A percentile compares a stretch with the other conserved stretches of the same genome.
Evolutionary conservation across 2,329 filamentous ascomycete genomes (phyloP).

Genomic region (Neonectria magnoliae): DNA sequence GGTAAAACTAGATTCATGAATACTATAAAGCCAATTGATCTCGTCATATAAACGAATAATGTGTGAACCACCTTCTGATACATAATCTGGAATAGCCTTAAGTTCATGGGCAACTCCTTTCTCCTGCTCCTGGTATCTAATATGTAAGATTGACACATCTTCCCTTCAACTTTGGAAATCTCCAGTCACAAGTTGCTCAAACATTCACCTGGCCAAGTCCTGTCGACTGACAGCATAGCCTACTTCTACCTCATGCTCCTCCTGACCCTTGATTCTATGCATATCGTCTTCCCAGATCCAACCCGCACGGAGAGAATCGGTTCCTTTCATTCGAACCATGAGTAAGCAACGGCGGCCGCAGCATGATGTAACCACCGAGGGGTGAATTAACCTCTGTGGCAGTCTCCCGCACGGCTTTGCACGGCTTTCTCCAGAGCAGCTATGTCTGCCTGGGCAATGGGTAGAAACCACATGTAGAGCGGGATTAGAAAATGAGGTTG

Average conservation of each 20-base stretch:
- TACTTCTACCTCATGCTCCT: slow-evolving; percentile 1
- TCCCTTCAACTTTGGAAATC: slow-evolving; percentile 2
- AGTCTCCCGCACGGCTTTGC: slow-evolving; percentile 2
- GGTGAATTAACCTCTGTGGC: not conserved
- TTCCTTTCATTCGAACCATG: slow-evolving; percentile 9
- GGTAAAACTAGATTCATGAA: too few species aligned
- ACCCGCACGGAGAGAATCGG: not conserved
- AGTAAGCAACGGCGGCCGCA: slow-evolving; percentile 5
- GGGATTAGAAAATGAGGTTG: slow-evolving; percentile 9
- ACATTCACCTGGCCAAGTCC: slow-evolving; percentile 9
- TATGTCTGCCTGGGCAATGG: slow-evolving; percentile 8
- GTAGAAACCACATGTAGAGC: slow-evolving; percentile 9
- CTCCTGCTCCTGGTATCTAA: not conserved
- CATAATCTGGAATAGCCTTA: too few species aligned
- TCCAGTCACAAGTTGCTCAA: slow-evolving; percentile 4
- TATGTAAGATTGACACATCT: slow-evolving; percentile 8
- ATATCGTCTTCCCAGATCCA: slow-evolving; percentile 11
- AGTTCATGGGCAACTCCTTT: too few species aligned
- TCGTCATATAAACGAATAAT: too few species aligned
- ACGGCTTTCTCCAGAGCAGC: not conserved
- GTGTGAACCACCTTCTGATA: too few species aligned
- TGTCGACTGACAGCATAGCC: slow-evolving; percentile 6
- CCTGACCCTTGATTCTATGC: not conserved
- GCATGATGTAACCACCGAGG: slow-evolving; percentile 5
- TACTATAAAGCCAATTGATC: too few species aligned